A percentile compares a stretch with the other conserved stretches of the same genome.
Conservation (phyloP, 2,329 filamentous ascomycete species). For the Fusarium floridanum region DNA sequence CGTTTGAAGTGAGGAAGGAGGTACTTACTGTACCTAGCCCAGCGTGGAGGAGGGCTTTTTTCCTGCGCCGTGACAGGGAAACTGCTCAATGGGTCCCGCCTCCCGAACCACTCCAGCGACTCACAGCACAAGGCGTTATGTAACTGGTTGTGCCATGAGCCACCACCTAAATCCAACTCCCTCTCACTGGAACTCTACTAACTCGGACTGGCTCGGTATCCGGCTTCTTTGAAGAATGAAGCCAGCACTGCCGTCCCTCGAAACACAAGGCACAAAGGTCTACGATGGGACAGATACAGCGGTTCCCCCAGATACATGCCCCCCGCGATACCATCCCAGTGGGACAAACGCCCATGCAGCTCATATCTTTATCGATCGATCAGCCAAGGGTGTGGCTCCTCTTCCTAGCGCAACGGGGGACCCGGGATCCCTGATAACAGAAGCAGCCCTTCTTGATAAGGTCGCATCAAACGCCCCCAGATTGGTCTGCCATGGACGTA, state of each 20-base stretch:
- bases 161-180: constrained; percentile 32
- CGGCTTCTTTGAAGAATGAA: constrained; percentile 13
- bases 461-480: constrained; percentile 14
- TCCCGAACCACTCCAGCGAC: constrained; percentile 25
- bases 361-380: constrained; percentile 29
- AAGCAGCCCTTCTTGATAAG: constrained; percentile 33
- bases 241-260: background rate
- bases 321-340: background rate
- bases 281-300: constrained; percentile 6
- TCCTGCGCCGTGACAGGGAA: constrained; percentile 8
- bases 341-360: constrained; percentile 7
- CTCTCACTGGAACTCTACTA: constrained; percentile 10
- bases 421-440: constrained; percentile 30
- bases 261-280: background rate
- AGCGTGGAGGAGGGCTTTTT: constrained; percentile 22
- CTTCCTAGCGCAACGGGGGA: constrained; percentile 23
- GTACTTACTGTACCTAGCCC: background rate
- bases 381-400: constrained; percentile 32
- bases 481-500: constrained; percentile 22
- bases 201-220: constrained; percentile 27
- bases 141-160: constrained; percentile 25
- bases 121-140: constrained; percentile 37
- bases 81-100: constrained; percentile 25
- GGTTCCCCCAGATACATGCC: background rate
- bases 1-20: constrained; percentile 9